A percentile compares a stretch with the other conserved stretches of the same genome.
phyloP scores from a whole-genome alignment of 208 protist species.

The Borovskyia barvae region DNA sequence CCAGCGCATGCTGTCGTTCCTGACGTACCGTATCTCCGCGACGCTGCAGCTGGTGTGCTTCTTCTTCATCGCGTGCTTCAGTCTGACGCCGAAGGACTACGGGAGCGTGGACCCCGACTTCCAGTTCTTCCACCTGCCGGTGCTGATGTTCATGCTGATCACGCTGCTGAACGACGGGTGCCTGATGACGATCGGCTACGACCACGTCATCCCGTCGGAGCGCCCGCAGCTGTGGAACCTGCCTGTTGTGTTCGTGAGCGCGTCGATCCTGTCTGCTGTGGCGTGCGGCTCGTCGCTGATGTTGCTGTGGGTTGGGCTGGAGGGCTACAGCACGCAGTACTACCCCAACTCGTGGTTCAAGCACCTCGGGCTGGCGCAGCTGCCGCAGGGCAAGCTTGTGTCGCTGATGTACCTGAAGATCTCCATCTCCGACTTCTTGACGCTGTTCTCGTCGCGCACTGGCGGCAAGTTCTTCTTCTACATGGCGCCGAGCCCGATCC shows the following conservation, averaged over 20 bases:
- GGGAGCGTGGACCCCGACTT: constrained; percentile 56
- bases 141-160: constrained; percentile 92
- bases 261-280: constrained; percentile 56
- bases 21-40: constrained; percentile 79
- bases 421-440: constrained; percentile 89
- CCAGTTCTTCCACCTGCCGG: constrained; percentile 84
- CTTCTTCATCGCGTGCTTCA: constrained; percentile 84
- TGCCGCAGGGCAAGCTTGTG: constrained; percentile 75
- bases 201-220: constrained; percentile 51
- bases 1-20: constrained; percentile 92
- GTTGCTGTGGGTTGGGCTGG: constrained; percentile 58
- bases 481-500: constrained; percentile 51
- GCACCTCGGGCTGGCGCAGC: constrained; percentile 53
- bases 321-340: constrained; percentile 38
- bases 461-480: constrained; percentile 70
- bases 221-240: constrained; percentile 73
- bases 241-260: constrained; percentile 53
- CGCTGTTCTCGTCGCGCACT: constrained; percentile 88
- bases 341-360: constrained; percentile 62
- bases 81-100: constrained; percentile 68
- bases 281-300: constrained; percentile 70
- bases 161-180: constrained; percentile 83
- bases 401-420: constrained; percentile 89
- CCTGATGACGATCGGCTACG: constrained; percentile 77
- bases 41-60: constrained; percentile 83